Evolutionary conservation across 75 land plant genomes (phyloP), one percentile per base, ranked within the genome.

Genomic region (Sequoiadendron giganteum): DNA sequence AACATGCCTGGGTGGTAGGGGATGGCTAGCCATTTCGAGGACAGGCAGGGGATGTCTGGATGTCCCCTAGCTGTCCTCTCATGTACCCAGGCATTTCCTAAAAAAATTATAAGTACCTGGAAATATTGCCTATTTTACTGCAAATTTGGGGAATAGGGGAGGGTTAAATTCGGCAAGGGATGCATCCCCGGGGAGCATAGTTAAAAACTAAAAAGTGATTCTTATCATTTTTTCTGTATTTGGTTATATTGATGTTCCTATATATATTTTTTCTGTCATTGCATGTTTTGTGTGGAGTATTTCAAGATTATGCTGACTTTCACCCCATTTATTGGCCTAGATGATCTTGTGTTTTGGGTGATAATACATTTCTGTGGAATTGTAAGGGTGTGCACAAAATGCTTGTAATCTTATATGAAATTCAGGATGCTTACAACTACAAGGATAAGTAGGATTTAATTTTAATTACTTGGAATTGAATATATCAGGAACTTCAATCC

Each of bases 401-500:
- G 81, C 40, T 79, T 61, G 87, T 78, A 32, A 52, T 28, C 32
- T 40, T 85, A 0, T 25, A 28, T 78, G 82, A 47, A 34, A 43
- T 72, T 36, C 45, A n/a, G 86, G 38, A 47, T 87, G 43, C 47
- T 87, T 38, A 47, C 55, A 13, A 52, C 55, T 52, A 52, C 86
- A 84, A 25, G 47, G 30, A 40, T n/a, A 36, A 30, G 10, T 40
- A 42, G 43, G 25, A 10, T 45, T 38, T 3, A 85, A 11, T 81
- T 34, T 85, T 39, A 82, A 82, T 82, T 82, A n/a, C 47, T 82
- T 13, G 84, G 52, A 21, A 47, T 47, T 82, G n/a, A 47, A n/a
- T 61, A 30, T 92, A 30, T 73, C 86, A 98, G 99, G 99, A 97
- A 89, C 92, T 97, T 68, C 88, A 91, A 58, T 92, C 91, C 47